Conservation (phyloP, 148 eudicot species). For the Salicornia ramosissima region DNA sequence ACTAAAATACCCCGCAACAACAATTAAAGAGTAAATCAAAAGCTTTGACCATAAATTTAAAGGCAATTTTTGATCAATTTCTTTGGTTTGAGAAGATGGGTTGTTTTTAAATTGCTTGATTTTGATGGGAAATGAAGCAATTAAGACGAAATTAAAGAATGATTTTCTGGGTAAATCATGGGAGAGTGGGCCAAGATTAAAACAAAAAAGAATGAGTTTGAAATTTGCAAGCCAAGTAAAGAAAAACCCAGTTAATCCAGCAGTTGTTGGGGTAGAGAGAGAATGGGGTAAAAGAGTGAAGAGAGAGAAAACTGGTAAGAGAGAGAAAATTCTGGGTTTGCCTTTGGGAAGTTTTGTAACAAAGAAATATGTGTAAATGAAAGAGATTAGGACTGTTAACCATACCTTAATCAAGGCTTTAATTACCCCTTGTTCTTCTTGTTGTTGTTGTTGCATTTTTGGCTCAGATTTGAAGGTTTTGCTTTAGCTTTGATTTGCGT, state of each 20-base stretch:
- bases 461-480: no score
- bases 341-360: constrained; percentile 48
- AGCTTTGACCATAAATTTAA: constrained; percentile 15
- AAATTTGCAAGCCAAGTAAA: constrained; percentile 36
- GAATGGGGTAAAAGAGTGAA: constrained; percentile 53
- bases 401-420: constrained; percentile 32
- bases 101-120: constrained; percentile 17
- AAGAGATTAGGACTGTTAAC: constrained; percentile 25
- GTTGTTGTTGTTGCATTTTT: no score
- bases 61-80: background rate
- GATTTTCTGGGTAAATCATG: constrained; percentile 40
- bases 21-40: constrained; percentile 12
- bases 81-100: background rate
- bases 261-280: constrained; percentile 34
- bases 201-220: constrained; percentile 22
- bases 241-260: constrained; percentile 48
- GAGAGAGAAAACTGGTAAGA: constrained; percentile 54
- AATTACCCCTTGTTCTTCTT: constrained; percentile 32
- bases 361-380: constrained; percentile 45
- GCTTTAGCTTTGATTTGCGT: no score
- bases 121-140: constrained; percentile 48
- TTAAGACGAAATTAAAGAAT: constrained; percentile 33
- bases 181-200: constrained; percentile 25
- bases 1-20: constrained; percentile 1
- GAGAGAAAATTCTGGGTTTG: constrained; percentile 38